Evolutionary conservation across 352 stramenopile genomes (phyloP).

Genomic region (Phytopythium ostracodes): DNA sequence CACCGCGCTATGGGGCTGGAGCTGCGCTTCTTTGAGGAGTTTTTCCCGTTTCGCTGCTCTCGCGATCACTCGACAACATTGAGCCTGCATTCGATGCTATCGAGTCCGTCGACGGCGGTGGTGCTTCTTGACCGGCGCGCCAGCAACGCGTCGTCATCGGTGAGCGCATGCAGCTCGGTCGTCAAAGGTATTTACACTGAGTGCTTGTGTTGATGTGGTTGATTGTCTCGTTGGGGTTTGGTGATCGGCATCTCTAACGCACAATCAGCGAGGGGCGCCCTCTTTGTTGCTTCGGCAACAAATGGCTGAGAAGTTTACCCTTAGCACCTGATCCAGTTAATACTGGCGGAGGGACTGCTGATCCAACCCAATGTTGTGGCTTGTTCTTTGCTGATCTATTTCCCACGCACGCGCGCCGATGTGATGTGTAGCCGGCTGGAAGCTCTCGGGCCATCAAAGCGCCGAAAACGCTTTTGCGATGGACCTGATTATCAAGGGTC

Average conservation of each 20-base stretch:
- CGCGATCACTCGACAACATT: slow-evolving; percentile 7
- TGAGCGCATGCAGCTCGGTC: not conserved
- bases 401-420: not conserved
- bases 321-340: slow-evolving; percentile 67
- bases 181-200: slow-evolving; percentile 14
- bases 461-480: not conserved
- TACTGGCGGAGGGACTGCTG: slow-evolving; percentile 61
- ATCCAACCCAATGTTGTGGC: slow-evolving; percentile 7
- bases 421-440: not conserved
- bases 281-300: slow-evolving; percentile 16
- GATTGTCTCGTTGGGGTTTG: not conserved
- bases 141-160: not conserved
- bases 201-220: slow-evolving; percentile 4
- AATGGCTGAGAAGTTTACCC: slow-evolving; percentile 58
- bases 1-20: slow-evolving; percentile 50
- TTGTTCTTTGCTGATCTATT: slow-evolving; percentile 1
- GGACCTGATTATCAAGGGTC: not conserved
- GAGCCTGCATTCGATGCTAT: slow-evolving; percentile 4
- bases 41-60: slow-evolving; percentile 22
- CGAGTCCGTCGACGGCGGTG: not conserved
- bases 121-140: slow-evolving; percentile 14
- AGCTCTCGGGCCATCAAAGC: not conserved
- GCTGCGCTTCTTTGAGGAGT: slow-evolving; percentile 50
- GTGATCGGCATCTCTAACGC: slow-evolving; percentile 8
- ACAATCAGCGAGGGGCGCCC: slow-evolving; percentile 49